These are phyloP conservation scores for Fraxinus velutina DNA, from an alignment of 305 asterid genomes.

Conservation along the genomic window DNA sequence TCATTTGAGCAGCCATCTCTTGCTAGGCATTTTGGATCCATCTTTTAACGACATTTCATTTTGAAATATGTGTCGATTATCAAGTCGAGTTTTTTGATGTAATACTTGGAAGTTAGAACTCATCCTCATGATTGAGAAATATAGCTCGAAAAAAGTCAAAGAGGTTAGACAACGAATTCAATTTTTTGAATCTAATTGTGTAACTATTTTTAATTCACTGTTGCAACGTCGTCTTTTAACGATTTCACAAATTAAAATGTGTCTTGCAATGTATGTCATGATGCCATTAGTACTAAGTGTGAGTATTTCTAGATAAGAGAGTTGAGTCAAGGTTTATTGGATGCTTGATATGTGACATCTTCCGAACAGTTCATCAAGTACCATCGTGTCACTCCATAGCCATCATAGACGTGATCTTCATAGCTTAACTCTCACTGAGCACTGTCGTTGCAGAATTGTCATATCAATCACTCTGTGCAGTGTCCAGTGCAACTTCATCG, in stretches of 20 bases:
- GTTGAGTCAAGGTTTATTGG: no score
- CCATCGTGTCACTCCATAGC: no score
- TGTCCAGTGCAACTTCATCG: no score
- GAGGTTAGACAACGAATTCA: neutral
- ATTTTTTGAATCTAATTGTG: neutral
- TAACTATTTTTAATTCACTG: no score
- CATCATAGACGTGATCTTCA: no score
- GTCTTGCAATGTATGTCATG: neutral
- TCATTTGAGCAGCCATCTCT: neutral
- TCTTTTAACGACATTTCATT: neutral
- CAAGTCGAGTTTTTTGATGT: neutral
- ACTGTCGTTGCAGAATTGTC: no score
- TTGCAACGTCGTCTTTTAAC: neutral
- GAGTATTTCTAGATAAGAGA: no score
- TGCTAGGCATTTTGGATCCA: neutral
- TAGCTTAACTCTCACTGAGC: no score
- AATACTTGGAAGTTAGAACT: neutral
- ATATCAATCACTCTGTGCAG: no score
- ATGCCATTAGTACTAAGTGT: no score
- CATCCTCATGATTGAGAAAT: neutral
- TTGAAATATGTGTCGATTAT: neutral
- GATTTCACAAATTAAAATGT: neutral
- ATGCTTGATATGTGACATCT: no score
- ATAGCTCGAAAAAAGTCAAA: neutral
- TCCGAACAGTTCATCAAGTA: no score